Evolutionary conservation across 2,329 filamentous ascomycete genomes (phyloP).

Genomic region (Nemania serpens): DNA sequence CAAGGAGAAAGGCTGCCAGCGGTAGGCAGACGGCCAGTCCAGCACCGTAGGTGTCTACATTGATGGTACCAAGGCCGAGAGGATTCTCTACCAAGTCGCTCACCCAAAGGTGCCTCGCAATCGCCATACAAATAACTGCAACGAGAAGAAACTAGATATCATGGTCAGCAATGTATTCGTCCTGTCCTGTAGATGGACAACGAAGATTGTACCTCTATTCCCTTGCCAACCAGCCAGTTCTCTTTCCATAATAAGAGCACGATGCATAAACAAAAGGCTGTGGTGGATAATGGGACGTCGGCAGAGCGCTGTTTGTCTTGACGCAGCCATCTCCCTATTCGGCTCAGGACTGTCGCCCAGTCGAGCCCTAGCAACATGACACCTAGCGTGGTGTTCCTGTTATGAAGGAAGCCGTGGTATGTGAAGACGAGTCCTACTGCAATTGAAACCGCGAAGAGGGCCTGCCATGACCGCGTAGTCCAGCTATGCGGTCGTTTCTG

Average conservation of each 20-base stretch:
- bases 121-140: conserved; percentile 15
- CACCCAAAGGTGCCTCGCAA: conserved; percentile 26
- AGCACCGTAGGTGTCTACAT: conserved; percentile 19
- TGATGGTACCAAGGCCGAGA: conserved; percentile 3
- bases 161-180: conserved; percentile 12
- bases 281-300: conserved; percentile 20
- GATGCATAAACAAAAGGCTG: conserved; percentile 23
- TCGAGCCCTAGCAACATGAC: conserved; percentile 28
- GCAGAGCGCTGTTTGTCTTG: conserved; percentile 18
- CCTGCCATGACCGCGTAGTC: conserved; percentile 18
- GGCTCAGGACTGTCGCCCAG: conserved; percentile 17
- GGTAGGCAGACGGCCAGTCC: conserved; percentile 24
- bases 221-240: conserved; percentile 29
- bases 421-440: conserved; percentile 27
- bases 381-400: conserved; percentile 28
- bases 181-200: neutral
- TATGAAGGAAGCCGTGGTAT: conserved; percentile 31
- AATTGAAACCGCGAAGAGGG: conserved; percentile 15
- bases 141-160: conserved; percentile 19
- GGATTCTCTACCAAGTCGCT: conserved; percentile 22
- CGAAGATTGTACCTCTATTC: conserved; percentile 21
- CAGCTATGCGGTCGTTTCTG: conserved; percentile 19
- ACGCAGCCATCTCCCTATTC: conserved; percentile 17
- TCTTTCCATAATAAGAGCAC: conserved; percentile 25
- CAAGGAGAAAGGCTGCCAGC: conserved; percentile 21